Percentiles rank a stretch among this genome's conserved stretches.
These are phyloP conservation scores for Mycocentrospora acerina DNA, from an alignment of 2,329 filamentous ascomycete species.

Conservation along the genomic window DNA sequence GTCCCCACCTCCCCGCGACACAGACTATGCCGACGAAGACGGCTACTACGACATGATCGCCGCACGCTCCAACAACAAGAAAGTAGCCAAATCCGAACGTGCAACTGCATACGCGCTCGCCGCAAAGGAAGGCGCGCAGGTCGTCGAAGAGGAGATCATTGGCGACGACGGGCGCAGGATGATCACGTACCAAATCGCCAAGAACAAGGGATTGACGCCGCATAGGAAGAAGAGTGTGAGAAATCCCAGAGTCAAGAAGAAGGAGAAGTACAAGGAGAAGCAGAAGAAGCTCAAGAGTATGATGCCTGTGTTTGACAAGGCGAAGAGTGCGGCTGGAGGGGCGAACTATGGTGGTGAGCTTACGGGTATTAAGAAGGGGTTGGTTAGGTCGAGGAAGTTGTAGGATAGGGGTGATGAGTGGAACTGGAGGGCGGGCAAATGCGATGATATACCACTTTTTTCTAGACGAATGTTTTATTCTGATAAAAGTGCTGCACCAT, in stretches of 20 bases:
- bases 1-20: constrained; percentile 45
- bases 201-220: constrained; percentile 94
- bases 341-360: constrained; percentile 77
- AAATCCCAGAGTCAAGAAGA: constrained; percentile 97
- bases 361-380: constrained; percentile 90
- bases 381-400: constrained; percentile 93
- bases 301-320: constrained; percentile 79
- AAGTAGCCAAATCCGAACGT: constrained; percentile 72
- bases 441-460: neutral
- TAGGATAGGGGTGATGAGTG: too few relatives aligned
- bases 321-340: constrained; percentile 69
- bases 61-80: constrained; percentile 63
- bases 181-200: constrained; percentile 91
- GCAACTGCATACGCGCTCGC: constrained; percentile 59
- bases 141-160: constrained; percentile 67
- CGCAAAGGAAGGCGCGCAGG: constrained; percentile 59
- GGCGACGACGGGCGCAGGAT: constrained; percentile 86
- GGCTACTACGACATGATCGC: constrained; percentile 92
- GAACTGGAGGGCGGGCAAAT: neutral
- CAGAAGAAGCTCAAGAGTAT: constrained; percentile 94
- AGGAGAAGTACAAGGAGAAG: constrained; percentile 93
- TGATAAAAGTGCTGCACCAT: too few relatives aligned
- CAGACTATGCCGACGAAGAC: constrained; percentile 56
- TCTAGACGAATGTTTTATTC: too few relatives aligned
- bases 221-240: constrained; percentile 90